A percentile compares a stretch with the other conserved stretches of the same genome.
Evolutionary conservation across 257 asterid genomes (phyloP).

Genomic region (Striga asiatica): DNA sequence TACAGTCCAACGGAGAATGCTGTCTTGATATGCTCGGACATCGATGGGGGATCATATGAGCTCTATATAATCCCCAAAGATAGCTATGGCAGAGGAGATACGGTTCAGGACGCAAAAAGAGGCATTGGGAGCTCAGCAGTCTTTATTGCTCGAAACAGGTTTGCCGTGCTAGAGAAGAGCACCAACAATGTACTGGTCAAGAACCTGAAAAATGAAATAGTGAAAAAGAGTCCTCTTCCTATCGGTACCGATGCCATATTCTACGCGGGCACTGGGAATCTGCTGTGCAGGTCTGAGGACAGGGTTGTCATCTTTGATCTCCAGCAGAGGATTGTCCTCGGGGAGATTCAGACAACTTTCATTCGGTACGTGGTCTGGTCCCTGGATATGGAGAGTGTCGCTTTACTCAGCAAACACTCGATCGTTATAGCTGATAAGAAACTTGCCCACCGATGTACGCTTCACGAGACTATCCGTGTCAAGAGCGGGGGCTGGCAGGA

Average conservation of each 20-base stretch:
- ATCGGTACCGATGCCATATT: slow-evolving; percentile 78
- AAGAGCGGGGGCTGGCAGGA: slow-evolving; percentile 99
- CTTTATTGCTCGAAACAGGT: slow-evolving; percentile 86
- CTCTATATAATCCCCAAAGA: slow-evolving; percentile 77
- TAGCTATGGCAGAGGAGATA: slow-evolving; percentile 68
- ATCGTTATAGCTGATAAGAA: slow-evolving; percentile 83
- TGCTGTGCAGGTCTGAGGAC: slow-evolving; percentile 94
- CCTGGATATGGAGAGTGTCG: slow-evolving; percentile 82
- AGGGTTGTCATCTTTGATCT: slow-evolving; percentile 80
- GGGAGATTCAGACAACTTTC: slow-evolving; percentile 78
- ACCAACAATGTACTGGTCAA: slow-evolving; percentile 69
- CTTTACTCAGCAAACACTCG: slow-evolving; percentile 89
- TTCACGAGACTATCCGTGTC: slow-evolving; percentile 96
- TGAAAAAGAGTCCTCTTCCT: slow-evolving; percentile 67
- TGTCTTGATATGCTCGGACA: slow-evolving; percentile 75
- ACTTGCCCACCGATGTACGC: slow-evolving; percentile 93
- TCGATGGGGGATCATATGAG: slow-evolving; percentile 95
- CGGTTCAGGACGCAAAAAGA: slow-evolving; percentile 79
- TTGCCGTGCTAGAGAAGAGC: slow-evolving; percentile 91
- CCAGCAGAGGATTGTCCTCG: slow-evolving; percentile 71
- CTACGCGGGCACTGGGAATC: slow-evolving; percentile 90
- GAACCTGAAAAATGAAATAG: slow-evolving; percentile 70
- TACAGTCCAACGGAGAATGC: slow-evolving; percentile 93
- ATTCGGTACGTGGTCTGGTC: slow-evolving; percentile 91
- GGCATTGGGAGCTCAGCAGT: slow-evolving; percentile 89